Evolutionary conservation across 2,329 filamentous ascomycete species (phyloP).

Genomic region (Fusarium sp.): DNA sequence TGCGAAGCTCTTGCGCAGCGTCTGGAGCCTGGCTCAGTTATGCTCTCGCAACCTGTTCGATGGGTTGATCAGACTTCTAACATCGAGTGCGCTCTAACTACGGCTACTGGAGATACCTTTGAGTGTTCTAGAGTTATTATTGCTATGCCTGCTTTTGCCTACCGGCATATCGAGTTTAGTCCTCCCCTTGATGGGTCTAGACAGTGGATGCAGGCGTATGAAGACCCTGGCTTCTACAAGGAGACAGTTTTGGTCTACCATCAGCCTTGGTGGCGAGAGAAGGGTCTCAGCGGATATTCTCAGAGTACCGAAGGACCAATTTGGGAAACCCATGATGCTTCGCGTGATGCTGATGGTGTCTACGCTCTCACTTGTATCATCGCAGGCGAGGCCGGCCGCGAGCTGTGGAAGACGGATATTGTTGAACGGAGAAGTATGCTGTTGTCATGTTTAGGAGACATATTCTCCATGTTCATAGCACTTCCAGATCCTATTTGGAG

Average conservation of each 20-base stretch:
- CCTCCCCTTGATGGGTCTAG: slow-evolving; percentile 40
- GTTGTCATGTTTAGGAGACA: slow-evolving; percentile 1
- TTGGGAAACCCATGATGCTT: slow-evolving; percentile 36
- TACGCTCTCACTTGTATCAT: slow-evolving; percentile 40
- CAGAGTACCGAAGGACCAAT: slow-evolving; percentile 34
- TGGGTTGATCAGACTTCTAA: slow-evolving; percentile 36
- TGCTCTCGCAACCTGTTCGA: slow-evolving; percentile 32
- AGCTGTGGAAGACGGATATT: slow-evolving; percentile 27
- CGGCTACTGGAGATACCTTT: slow-evolving; percentile 32
- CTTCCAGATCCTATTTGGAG: slow-evolving; percentile 28
- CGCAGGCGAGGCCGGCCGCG: slow-evolving; percentile 35
- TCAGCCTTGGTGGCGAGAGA: slow-evolving; percentile 45
- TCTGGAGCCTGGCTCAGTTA: slow-evolving; percentile 31
- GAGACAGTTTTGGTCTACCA: slow-evolving; percentile 37
- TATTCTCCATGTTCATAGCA: slow-evolving; percentile 10
- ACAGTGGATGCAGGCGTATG: slow-evolving; percentile 29
- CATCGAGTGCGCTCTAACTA: slow-evolving; percentile 32
- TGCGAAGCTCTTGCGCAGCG: slow-evolving; percentile 27
- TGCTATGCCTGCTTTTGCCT: slow-evolving; percentile 28
- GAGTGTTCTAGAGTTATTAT: slow-evolving; percentile 38
- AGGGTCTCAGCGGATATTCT: slow-evolving; percentile 37
- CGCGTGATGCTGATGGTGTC: slow-evolving; percentile 21
- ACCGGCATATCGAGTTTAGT: slow-evolving; percentile 23
- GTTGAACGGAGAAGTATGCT: slow-evolving; percentile 19
- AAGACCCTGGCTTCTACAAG: slow-evolving; percentile 34